These are phyloP conservation scores for Entomortierella lignicola DNA, from an alignment of 192 early-diverging fungal genomes.

Conservation along the genomic window DNA sequence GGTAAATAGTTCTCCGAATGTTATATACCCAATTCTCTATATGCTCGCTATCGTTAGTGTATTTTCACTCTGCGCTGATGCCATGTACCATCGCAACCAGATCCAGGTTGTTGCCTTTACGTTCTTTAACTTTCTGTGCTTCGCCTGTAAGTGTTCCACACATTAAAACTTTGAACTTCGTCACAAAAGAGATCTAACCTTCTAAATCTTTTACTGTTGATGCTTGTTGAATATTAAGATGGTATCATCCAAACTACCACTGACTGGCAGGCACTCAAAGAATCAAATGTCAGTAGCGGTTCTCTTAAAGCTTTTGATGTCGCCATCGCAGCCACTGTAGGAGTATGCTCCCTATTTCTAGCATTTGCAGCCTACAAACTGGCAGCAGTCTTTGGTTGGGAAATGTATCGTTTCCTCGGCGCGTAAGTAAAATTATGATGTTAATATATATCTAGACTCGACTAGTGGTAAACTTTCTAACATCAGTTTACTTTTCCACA, in stretches of 20 bases:
- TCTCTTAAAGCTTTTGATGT: slow-evolving; percentile 24
- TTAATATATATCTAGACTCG: too few species aligned
- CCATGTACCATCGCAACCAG: slow-evolving; percentile 49
- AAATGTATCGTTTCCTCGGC: slow-evolving; percentile 50
- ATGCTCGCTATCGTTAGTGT: slow-evolving; percentile 41
- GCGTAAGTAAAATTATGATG: too few species aligned
- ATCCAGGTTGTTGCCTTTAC: slow-evolving; percentile 62
- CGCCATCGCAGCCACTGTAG: slow-evolving; percentile 40
- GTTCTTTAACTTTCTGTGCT: slow-evolving; percentile 68
- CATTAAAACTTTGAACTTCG: too few species aligned
- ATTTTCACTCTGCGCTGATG: slow-evolving; percentile 46
- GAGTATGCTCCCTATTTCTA: slow-evolving; percentile 34
- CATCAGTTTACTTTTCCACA: too few species aligned
- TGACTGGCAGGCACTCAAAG: slow-evolving; percentile 28
- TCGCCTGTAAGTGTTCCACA: slow-evolving; percentile 53
- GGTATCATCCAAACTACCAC: slow-evolving; percentile 38
- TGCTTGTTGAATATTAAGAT: slow-evolving; percentile 1
- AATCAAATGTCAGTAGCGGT: background rate
- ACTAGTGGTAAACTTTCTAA: too few species aligned
- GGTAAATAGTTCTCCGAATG: slow-evolving; percentile 28
- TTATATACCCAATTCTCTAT: slow-evolving; percentile 45
- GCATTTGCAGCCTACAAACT: slow-evolving; percentile 31
- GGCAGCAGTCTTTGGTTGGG: slow-evolving; percentile 46
- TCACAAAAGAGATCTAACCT: background rate
- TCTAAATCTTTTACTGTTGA: background rate